Evolutionary conservation across 331 rosid genomes (phyloP).

Genomic region (Pyracantha coccinea): DNA sequence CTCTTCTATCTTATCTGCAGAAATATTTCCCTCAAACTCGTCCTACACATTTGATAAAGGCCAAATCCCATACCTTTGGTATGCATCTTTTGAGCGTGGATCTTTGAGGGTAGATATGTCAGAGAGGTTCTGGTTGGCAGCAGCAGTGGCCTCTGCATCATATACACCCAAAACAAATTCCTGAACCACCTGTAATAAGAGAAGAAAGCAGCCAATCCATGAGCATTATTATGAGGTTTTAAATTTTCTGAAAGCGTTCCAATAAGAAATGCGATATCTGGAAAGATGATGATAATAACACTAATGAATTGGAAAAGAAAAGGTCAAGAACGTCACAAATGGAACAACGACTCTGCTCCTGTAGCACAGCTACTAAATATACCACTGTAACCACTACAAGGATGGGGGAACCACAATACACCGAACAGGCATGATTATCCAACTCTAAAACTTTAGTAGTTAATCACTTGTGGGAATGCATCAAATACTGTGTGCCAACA

Average conservation of each 20-base stretch:
- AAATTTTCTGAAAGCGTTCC: neutral
- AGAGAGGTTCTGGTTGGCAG: conserved; percentile 70
- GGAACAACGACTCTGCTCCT: neutral
- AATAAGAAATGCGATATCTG: neutral
- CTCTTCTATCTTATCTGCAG: neutral
- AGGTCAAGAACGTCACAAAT: neutral
- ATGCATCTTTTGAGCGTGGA: conserved; percentile 93
- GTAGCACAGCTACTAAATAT: neutral
- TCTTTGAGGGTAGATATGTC: conserved; percentile 79
- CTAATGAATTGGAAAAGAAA: neutral
- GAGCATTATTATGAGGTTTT: conserved; percentile 10
- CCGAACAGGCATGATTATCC: too few relatives aligned
- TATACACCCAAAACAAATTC: conserved; percentile 72
- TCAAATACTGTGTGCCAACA: neutral
- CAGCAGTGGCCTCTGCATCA: conserved; percentile 82
- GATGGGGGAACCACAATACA: neutral
- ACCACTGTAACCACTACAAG: neutral
- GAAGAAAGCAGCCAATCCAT: conserved; percentile 9
- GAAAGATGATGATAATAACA: conserved; percentile 1
- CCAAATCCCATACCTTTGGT: conserved; percentile 62
- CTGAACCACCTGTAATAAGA: conserved; percentile 59
- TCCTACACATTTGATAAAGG: neutral
- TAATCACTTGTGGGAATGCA: neutral
- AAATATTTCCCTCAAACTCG: neutral
- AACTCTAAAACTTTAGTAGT: too few relatives aligned